A percentile compares a stretch with the other conserved stretches of the same genome.
Evolutionary conservation across 2,329 filamentous ascomycete genomes (phyloP).

Genomic region (Tolypocladium inflatum): DNA sequence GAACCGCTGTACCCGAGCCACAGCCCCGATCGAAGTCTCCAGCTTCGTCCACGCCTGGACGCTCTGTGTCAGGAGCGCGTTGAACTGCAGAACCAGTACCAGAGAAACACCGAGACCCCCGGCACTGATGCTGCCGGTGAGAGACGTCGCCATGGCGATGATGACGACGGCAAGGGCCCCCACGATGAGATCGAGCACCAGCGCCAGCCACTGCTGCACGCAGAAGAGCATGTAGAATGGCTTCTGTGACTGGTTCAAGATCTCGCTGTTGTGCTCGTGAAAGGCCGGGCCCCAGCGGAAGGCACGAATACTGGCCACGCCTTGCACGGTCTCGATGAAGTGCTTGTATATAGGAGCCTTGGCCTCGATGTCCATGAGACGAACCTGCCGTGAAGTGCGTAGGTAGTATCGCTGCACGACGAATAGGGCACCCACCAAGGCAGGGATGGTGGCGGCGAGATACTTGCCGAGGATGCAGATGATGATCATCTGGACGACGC

Average conservation of each 20-base stretch:
- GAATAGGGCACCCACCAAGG: neutral
- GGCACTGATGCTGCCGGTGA: constrained; percentile 13
- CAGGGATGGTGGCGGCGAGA: constrained; percentile 31
- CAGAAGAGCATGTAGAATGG: constrained; percentile 32
- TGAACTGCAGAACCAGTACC: constrained; percentile 18
- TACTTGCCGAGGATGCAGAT: constrained; percentile 23
- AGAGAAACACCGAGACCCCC: constrained; percentile 17
- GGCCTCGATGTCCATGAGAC: constrained; percentile 17
- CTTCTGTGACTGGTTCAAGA: constrained; percentile 22
- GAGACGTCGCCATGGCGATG: constrained; percentile 29
- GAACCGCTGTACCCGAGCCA: constrained; percentile 25
- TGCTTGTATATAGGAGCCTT: constrained; percentile 16
- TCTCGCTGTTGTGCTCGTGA: constrained; percentile 4
- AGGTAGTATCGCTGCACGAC: constrained; percentile 16
- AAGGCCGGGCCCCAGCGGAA: constrained; percentile 15
- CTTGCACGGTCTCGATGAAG: constrained; percentile 13
- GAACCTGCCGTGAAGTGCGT: constrained; percentile 18
- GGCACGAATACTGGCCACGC: constrained; percentile 20
- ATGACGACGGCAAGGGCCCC: constrained; percentile 35
- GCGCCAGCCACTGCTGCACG: constrained; percentile 38
- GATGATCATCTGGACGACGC: neutral
- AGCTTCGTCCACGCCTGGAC: constrained; percentile 21
- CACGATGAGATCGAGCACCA: constrained; percentile 36
- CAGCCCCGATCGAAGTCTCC: constrained; percentile 24
- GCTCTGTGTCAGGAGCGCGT: constrained; percentile 14